Base-by-base conservation (phyloP, 139 green algal species). In the Desmodesmus armatus region DNA sequence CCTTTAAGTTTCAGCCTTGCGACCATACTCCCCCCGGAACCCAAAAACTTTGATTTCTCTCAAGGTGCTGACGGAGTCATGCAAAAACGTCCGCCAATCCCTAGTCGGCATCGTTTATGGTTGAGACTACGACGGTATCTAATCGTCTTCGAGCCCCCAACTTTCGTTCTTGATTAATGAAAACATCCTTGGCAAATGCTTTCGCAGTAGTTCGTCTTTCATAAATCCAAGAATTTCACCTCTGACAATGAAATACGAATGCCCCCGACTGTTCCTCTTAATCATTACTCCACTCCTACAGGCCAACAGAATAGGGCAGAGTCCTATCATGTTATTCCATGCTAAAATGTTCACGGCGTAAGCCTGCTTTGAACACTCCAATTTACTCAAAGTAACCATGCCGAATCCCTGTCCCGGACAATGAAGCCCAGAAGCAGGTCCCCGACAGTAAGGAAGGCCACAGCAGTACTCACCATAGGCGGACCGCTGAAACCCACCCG, bases 221-320 rank as follows among this genome's bases (percentile, higher is more conserved):
- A 97, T 98, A 98, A 99, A 98, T 98, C 96, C 96, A 99, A 99
- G 96, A 99, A 99, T 98, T 99, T 98, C 96, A 99, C 96, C 96
- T 99, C 96, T 99, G 95, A 98, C 96, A 99, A 98, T 97, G 95
- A 96, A 99, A 99, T 99, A 98, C 95, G 95, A 98, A 98, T 99
- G 96, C 96, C 96, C 96, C 96, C 96, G 96, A 99, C 96, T 98
- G 96, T 98, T 94, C 96, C 95, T 99, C 95, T 98, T 98, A 99
- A 99, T 98, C 95, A 99, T 98, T 98, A 98, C 96, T 98, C 96
- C 95, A 92, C 93, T 98, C 96, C 94, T 94, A 96, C 94, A 98
- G 94, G 96, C 94, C 95, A 98, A 97, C 95, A 95, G 91, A 94
- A 98, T 98, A 98, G 93, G 94, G 94, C 94, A 96, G 95, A 98